Evolutionary conservation across 2,329 filamentous ascomycete species (phyloP), one percentile per base, ranked within the genome.

Genomic region (Cladosporium sp.): DNA sequence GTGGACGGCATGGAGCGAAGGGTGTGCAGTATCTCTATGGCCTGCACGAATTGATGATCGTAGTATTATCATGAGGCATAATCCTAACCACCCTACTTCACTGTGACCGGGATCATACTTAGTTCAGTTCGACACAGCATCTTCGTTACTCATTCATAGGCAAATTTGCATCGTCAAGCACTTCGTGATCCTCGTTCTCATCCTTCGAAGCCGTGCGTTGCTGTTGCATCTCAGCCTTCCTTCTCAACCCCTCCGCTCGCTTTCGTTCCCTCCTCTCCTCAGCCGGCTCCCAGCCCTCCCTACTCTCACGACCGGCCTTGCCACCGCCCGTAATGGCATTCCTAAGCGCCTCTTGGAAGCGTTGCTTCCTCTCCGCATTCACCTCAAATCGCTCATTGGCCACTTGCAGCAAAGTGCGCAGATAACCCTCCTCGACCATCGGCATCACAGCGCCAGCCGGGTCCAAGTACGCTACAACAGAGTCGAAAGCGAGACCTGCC

Each of bases 401-500:
- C 50, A 95, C 78, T 3, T 71, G 67, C 11, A 91, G 69, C 12
- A 96, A 72, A 51, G 78, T 80, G 36, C 70, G 70, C 4, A 96
- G 75, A 61, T 93, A 90, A 7, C 72, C 72, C 29, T 83, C 76
- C 1, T 81, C 73, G 1, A 95, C 86, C 18, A 85, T 66, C 33
- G 72, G 75, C 18, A 72, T 61, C 12, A 77, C 72, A 54, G 71
- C 56, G 3, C 62, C 66, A 16, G 78, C 64, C 6, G 58, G 46
- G 41, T 67, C 59, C 47, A 70, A 62, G 39, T 70, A 75, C 1
- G 88, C 92, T 27, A 97, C 77, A 20, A 96, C 77, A 1, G 86
- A 88, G 69, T 95, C 88, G 54, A 96, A 81, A 1, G 82, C 79
- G 1, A 96, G 75, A 0, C 91, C 91, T 67, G 88, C 86, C 4